These are phyloP conservation scores for Phytophthora sansomeana DNA, from an alignment of 352 stramenopile species.

Conservation along the genomic window DNA sequence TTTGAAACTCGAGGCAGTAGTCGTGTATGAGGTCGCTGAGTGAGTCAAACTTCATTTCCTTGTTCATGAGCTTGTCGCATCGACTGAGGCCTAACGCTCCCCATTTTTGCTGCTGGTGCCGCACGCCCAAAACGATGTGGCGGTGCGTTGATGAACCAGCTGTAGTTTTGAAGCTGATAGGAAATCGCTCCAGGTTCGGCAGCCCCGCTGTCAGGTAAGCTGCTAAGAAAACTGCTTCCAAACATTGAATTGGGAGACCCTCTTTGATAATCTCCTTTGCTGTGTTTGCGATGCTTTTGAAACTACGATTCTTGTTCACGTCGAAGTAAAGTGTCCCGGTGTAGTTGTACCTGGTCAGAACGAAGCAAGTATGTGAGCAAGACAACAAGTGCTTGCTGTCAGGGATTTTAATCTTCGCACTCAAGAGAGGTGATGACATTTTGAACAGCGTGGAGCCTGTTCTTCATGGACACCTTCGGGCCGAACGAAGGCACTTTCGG, in stretches of 20 bases:
- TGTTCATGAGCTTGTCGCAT: slow-evolving; percentile 87
- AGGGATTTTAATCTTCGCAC: slow-evolving; percentile 34
- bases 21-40: slow-evolving; percentile 80
- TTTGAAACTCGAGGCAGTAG: slow-evolving; percentile 70
- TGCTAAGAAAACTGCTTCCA: slow-evolving; percentile 89
- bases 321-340: slow-evolving; percentile 88
- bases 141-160: slow-evolving; percentile 70
- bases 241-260: slow-evolving; percentile 88
- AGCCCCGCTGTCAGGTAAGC: slow-evolving; percentile 81
- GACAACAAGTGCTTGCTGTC: background rate
- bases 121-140: slow-evolving; percentile 84
- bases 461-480: slow-evolving; percentile 68
- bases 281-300: slow-evolving; percentile 88
- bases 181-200: slow-evolving; percentile 77
- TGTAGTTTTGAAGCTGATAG: slow-evolving; percentile 87
- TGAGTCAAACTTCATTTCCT: slow-evolving; percentile 83
- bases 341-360: slow-evolving; percentile 80
- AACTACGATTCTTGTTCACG: slow-evolving; percentile 89
- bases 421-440: slow-evolving; percentile 75
- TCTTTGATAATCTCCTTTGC: slow-evolving; percentile 89
- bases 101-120: slow-evolving; percentile 82
- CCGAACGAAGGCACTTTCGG: slow-evolving; percentile 70
- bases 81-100: slow-evolving; percentile 86
- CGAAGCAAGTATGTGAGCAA: background rate
- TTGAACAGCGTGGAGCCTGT: slow-evolving; percentile 64